Conservation (phyloP, 306 rosid species). For the Ormosia emarginata region DNA sequence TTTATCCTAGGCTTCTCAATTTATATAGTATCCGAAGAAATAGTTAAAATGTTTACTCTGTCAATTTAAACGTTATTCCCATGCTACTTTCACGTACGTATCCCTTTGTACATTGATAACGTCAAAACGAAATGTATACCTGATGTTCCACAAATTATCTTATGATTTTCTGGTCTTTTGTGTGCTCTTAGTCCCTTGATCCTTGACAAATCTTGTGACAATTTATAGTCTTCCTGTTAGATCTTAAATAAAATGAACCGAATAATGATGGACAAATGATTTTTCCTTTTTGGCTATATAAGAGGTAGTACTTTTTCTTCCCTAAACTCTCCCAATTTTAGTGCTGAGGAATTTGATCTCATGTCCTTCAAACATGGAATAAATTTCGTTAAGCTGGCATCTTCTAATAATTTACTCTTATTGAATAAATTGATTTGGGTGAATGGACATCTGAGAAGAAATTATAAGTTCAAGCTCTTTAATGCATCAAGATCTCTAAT, state of each 20-base stretch:
- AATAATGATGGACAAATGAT: neutral
- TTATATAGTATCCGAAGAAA: neutral
- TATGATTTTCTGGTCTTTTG: neutral
- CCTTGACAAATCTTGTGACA: neutral
- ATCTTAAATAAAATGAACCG: neutral
- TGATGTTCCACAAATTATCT: neutral
- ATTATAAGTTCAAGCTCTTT: too few species aligned
- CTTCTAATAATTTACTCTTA: too few species aligned
- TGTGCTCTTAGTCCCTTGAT: neutral
- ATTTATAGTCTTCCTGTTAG: neutral
- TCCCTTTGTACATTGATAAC: neutral
- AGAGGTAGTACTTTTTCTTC: neutral
- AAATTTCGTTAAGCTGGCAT: neutral
- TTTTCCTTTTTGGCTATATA: neutral
- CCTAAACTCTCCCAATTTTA: neutral
- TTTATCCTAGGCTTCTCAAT: neutral
- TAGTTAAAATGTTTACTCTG: neutral
- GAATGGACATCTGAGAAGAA: too few species aligned
- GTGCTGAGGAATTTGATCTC: neutral
- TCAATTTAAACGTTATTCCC: neutral
- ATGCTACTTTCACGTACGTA: too few species aligned
- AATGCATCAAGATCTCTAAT: too few species aligned
- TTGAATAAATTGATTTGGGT: too few species aligned
- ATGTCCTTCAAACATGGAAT: neutral
- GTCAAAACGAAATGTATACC: neutral